Evolutionary conservation across 305 asterid species (phyloP).

Genomic region (Fraxinus xanthoxyloides): DNA sequence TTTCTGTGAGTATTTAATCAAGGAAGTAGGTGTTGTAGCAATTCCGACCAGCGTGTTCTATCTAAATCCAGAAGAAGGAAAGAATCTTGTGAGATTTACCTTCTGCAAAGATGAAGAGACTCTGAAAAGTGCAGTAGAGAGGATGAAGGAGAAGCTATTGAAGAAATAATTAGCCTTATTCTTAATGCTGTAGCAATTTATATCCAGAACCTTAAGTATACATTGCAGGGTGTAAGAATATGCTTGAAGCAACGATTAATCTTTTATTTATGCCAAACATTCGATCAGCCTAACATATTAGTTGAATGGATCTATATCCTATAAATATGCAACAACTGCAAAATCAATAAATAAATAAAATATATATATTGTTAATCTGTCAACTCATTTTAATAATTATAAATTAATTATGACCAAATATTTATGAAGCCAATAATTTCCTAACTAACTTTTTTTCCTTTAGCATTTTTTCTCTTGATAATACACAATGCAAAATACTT

Average conservation of each 20-base stretch:
- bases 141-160: constrained; percentile 75
- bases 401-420: neutral
- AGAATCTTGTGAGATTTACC: constrained; percentile 90
- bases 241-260: neutral
- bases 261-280: neutral
- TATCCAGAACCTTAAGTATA: neutral
- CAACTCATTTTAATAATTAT: neutral
- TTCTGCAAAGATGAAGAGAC: constrained; percentile 93
- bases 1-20: constrained; percentile 85
- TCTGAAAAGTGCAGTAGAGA: constrained; percentile 70
- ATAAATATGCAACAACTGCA: too few relatives aligned
- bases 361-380: neutral
- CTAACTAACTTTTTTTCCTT: too few relatives aligned
- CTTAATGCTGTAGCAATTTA: neutral
- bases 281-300: too few relatives aligned
- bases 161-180: constrained; percentile 39
- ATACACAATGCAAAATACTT: too few relatives aligned
- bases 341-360: too few relatives aligned
- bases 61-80: constrained; percentile 84
- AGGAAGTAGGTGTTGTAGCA: constrained; percentile 90
- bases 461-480: too few relatives aligned
- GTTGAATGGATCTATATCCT: too few relatives aligned
- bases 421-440: neutral
- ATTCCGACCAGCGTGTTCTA: constrained; percentile 92
- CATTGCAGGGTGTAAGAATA: neutral